Evolutionary conservation across 1,139 yeast species (phyloP), one percentile per base, ranked within the genome.

Genomic region (Geotrichum bryndzae): DNA sequence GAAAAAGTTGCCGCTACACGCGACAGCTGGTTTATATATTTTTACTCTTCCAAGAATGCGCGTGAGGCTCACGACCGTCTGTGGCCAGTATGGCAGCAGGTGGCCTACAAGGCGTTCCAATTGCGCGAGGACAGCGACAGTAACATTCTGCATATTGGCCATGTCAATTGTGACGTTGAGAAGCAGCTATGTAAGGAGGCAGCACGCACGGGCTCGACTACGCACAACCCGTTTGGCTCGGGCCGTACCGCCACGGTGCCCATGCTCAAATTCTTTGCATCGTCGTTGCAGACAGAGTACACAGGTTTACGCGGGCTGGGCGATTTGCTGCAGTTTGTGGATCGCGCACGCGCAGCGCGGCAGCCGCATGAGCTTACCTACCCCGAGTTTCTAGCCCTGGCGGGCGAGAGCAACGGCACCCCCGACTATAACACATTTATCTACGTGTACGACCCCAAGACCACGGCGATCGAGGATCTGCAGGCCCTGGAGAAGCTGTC

Each of bases 11-110:
- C 67, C 4, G 66, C 65, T 25, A 67, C 68, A 6, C 53, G 62
- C 35, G 74, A 74, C 53, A 74, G 76, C 10, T 78, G 80, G 79
- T 67, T 78, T 60, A 66, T 78, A 69, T 74, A 75, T 67, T 77
- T 78, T 64, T 74, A 70, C 64, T 73, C 77, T 0, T 79, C 80
- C 2, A 65, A 70, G 61, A 76, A 80, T 66, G 72, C 76, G 13
- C 76, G 75, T 66, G 76, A 80, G 66, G 64, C 62, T 25, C 72
- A 68, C 5, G 73, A 76, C 4, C 15, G 18, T 5, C 25, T 53
- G 38, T 35, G 18, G 23, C 18, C 56, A 11, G 74, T 73, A 13
- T 78, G 79, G 79, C 66, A 65, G 15, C 71, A 73, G 57, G 65
- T 76, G 61, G 79, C 80, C 8, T 63, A 61, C 18, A 59, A 67